phyloP scores from a whole-genome alignment of 225 moss, liverwort and hornwort genomes.

The Asterella californica region DNA sequence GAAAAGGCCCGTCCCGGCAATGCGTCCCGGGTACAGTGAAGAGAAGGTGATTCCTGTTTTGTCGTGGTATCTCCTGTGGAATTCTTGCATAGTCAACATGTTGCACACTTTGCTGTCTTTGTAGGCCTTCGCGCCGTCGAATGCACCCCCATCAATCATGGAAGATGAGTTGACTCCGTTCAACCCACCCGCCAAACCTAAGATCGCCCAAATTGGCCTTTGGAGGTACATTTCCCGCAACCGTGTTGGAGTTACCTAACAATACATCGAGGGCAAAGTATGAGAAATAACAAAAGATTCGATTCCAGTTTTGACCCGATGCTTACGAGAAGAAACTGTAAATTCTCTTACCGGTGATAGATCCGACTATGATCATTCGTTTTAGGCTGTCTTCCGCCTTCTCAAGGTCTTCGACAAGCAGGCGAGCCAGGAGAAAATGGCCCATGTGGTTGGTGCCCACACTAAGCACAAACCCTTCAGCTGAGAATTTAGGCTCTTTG shows the following conservation, averaged over 20 bases:
- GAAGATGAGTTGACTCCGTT: slow-evolving; percentile 83
- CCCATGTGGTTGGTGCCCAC: slow-evolving; percentile 97
- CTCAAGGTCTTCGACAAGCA: slow-evolving; percentile 81
- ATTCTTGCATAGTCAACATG: slow-evolving; percentile 98
- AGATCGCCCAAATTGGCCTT: slow-evolving; percentile 94
- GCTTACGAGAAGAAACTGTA: neutral
- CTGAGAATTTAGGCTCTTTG: slow-evolving; percentile 90
- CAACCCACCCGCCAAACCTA: slow-evolving; percentile 82
- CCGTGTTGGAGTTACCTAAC: slow-evolving; percentile 93
- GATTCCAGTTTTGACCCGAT: neutral
- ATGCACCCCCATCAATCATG: slow-evolving; percentile 96
- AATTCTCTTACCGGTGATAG: slow-evolving; percentile 67
- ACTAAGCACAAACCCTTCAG: slow-evolving; percentile 89
- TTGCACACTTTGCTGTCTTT: slow-evolving; percentile 99
- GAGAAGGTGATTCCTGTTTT: slow-evolving; percentile 79
- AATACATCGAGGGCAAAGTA: neutral
- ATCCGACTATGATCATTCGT: slow-evolving; percentile 88
- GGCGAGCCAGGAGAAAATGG: slow-evolving; percentile 75
- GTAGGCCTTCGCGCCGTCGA: slow-evolving; percentile 98
- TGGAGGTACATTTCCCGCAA: slow-evolving; percentile 92
- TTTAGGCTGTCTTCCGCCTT: slow-evolving; percentile 55
- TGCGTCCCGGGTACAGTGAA: slow-evolving; percentile 97
- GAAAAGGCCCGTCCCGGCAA: slow-evolving; percentile 94
- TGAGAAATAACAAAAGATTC: neutral
- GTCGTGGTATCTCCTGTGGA: slow-evolving; percentile 78